Evolutionary conservation across 495 filamentous ascomycete genomes (phyloP).

Genomic region (Pseudotulostoma volvatum): DNA sequence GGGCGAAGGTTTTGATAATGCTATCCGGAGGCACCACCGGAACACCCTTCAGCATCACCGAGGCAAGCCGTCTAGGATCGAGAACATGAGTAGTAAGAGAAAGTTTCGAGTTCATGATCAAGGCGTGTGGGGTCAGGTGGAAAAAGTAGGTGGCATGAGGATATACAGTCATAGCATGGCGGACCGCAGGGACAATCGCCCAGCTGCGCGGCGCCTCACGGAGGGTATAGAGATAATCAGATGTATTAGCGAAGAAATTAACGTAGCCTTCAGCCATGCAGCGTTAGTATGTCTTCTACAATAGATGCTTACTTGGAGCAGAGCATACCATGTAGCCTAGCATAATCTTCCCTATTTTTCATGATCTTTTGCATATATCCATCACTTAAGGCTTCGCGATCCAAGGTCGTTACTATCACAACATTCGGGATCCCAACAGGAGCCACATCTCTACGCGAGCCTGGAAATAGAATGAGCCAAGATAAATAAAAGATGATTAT

Average conservation of each 20-base stretch:
- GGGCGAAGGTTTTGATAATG: slow-evolving; percentile 86
- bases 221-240: slow-evolving; percentile 50
- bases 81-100: slow-evolving; percentile 56
- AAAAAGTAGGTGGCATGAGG: slow-evolving; percentile 67
- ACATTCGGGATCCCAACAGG: slow-evolving; percentile 59
- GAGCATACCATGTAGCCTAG: slow-evolving; percentile 64
- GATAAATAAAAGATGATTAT: slow-evolving; percentile 46
- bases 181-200: slow-evolving; percentile 68
- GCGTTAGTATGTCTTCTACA: slow-evolving; percentile 1
- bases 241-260: slow-evolving; percentile 59
- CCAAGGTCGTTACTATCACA: slow-evolving; percentile 77
- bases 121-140: slow-evolving; percentile 62
- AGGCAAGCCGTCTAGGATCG: slow-evolving; percentile 45
- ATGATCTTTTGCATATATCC: slow-evolving; percentile 53
- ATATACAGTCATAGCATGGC: slow-evolving; percentile 71
- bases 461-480: slow-evolving; percentile 24
- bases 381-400: slow-evolving; percentile 40
- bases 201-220: slow-evolving; percentile 50
- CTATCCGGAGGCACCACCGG: slow-evolving; percentile 88
- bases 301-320: neutral
- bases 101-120: slow-evolving; percentile 78
- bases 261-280: slow-evolving; percentile 50
- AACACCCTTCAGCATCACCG: slow-evolving; percentile 67
- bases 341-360: slow-evolving; percentile 76
- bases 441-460: slow-evolving; percentile 17